A percentile compares a stretch with the other conserved stretches of the same genome.
Evolutionary conservation across 2,329 filamentous ascomycete genomes (phyloP).

Genomic region (Ceratocystiopsis brevicomis): DNA sequence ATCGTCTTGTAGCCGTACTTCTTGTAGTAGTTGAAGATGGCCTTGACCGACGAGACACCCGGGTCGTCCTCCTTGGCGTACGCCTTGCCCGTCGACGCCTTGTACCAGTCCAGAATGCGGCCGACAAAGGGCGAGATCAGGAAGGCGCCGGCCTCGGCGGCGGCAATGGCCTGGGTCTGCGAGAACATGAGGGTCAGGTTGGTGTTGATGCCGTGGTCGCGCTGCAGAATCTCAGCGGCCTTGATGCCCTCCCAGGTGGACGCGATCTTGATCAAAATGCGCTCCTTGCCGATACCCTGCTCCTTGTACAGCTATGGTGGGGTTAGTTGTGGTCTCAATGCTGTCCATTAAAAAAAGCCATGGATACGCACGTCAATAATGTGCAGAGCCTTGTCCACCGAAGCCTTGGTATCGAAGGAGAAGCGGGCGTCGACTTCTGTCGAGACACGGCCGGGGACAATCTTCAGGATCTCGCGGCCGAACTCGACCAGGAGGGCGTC

Average conservation of each 20-base stretch:
- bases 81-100: slow-evolving; percentile 85
- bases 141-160: slow-evolving; percentile 86
- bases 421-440: slow-evolving; percentile 94
- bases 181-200: slow-evolving; percentile 99
- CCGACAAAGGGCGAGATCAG: slow-evolving; percentile 98
- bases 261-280: slow-evolving; percentile 94
- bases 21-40: slow-evolving; percentile 99
- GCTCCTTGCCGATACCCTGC: slow-evolving; percentile 79
- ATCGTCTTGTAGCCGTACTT: slow-evolving; percentile 98
- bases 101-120: slow-evolving; percentile 99
- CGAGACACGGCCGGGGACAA: slow-evolving; percentile 95
- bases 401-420: slow-evolving; percentile 87
- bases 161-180: slow-evolving; percentile 78
- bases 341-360: neutral
- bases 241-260: slow-evolving; percentile 99
- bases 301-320: slow-evolving; percentile 69
- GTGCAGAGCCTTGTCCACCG: slow-evolving; percentile 86
- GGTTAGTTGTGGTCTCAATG: neutral
- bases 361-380: slow-evolving; percentile 63
- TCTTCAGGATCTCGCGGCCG: slow-evolving; percentile 89
- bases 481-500: slow-evolving; percentile 95
- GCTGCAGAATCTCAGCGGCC: slow-evolving; percentile 91
- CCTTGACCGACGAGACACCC: slow-evolving; percentile 81
- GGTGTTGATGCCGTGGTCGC: slow-evolving; percentile 89
- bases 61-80: slow-evolving; percentile 83